Base-by-base conservation (phyloP, 2,329 filamentous ascomycete species). In the Fusarium sp. region DNA sequence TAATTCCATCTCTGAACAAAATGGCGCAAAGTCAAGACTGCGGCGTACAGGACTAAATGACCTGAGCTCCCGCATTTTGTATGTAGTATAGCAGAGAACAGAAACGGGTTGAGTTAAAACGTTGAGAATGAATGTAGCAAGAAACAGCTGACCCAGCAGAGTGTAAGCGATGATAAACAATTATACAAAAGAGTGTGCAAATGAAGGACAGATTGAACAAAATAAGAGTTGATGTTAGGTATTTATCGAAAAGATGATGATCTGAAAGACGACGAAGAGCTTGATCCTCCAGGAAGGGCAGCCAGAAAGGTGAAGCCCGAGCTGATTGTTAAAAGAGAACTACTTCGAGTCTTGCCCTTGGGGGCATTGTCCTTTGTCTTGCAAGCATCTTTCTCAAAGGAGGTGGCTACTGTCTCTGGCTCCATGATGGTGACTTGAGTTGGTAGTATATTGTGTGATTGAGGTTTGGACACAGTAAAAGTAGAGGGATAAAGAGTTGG, bases 251-350 rank as follows among this genome's bases (percentile, higher is more conserved):
- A 78, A 25, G 76, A 77, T 12, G 76, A 78, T 18, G 76, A 76
- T 56, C 76, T 71, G 54, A 78, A 64, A 42, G 76, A 76, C 16
- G 71, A 55, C 8, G 73, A 73, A 19, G 66, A 57, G 35, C 55
- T 70, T 31, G 74, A 61, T 56, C 63, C 66, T 38, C 77, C 74
- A 44, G 76, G 74, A 31, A 78, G 73, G 41, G 76, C 76, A 39
- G 76, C 76, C 21, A 78, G 65, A 55, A 78, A 78, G 33, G 76
- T 78, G 60, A 78, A 77, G 69, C 76, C 76, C 14, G 76, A 78
- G 33, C 74, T 78, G 59, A 78, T 76, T 65, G 76, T 78, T 37
- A 77, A 64, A 49, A 78, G 67, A 23, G 76, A 78, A 41, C 72
- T 68, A 56, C 76, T 78, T 64, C 76, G 59, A 46, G 48, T 68